Base-by-base conservation (phyloP, 2,329 filamentous ascomycete genomes). In the Ceratocystis alfenasii region DNA sequence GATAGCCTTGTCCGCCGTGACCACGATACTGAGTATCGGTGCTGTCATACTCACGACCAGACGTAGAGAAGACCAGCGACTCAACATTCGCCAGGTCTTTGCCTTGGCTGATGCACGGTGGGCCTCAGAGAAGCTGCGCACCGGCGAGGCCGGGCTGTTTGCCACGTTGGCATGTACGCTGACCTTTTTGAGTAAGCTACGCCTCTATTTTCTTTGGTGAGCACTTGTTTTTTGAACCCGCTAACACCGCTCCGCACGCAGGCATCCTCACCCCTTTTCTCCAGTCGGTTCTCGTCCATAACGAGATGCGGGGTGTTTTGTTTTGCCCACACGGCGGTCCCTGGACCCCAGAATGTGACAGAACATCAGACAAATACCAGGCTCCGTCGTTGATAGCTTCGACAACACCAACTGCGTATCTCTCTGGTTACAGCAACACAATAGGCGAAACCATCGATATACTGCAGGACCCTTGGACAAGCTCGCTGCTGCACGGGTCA, bases 31-130 rank as follows among this genome's bases (percentile, higher is more conserved):
- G 5, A 57, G 59, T 12, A 67, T 53, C 3, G 66, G 63, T 12
- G 63, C 66, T n/a, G 66, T 67, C 5, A 46, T 33, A 4, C 36
- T 67, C 25, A 65, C 66, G 1, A 65, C 64, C 25, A 62, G 65
- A 1, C 53, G 63, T 20, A 22, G 63, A 4, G 44, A n/a, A 8
- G 55, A 60, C 20, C 50, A 66, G 44, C 25, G 20, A 5, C 36
- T 67, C 17, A 67, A 65, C n/a, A 33, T 67, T 10, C 63, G 63
- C 22, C 66, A 67, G 50, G 63, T 63, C 2, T 67, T 67, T 65
- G 63, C 66, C 17, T 36, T 67, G 57, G 66, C 66, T 15, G 66
- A 67, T 50, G 46, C 45, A 8, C 48, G 41, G 6, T 65, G 66
- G 66, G 41, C 50, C 5, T 17, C 66, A 22, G 55, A 62, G 36